Base-by-base conservation (phyloP, 352 stramenopile species). In the Globisporangium echinulatum region DNA sequence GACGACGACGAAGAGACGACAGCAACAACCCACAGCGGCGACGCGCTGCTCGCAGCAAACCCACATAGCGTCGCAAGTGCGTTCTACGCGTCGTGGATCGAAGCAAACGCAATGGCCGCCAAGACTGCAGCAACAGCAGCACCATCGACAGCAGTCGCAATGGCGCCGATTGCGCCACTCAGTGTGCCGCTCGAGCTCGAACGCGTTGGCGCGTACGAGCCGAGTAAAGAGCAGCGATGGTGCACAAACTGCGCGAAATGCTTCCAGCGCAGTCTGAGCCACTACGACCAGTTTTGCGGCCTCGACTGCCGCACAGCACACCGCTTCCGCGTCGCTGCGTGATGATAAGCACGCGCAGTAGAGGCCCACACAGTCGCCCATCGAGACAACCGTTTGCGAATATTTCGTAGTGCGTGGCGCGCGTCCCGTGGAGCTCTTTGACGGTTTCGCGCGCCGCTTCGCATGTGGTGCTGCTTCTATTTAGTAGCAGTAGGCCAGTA, bases 201-300 rank as follows among this genome's bases (percentile, higher is more conserved):
- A 11, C 11, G 14, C 4, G 40, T 36, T 19, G 54, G 51, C 25
- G 59, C 58, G n/a, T 72, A 86, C 61, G 71, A 83, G 63, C 74
- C 78, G 49, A 87, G 72, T 53, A 85, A 82, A 51, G 82, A 89
- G 54, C 75, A 84, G 66, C 77, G 82, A 36, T 88, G 79, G 79
- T 92, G 82, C 62, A 73, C 70, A 19, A 92, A 92, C 65, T 92
- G 82, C 63, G 75, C 69, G 70, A 92, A 90, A 69, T 85, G 77
- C 59, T 92, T 82, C 61, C 79, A 86, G 61, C 75, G 78, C 14
- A 72, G 72, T 1, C 66, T 88, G 44, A 92, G 82, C 50, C 79
- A 70, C 56, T 92, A 69, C 52, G 82, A 92, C 48, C 63, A 77
- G 43, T 92, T 87, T 58, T 92, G 82, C 59, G 82, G 77, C 0